Evolutionary conservation across 2,329 filamentous ascomycete genomes (phyloP).

Genomic region (Microdochium trichocladiopsis): DNA sequence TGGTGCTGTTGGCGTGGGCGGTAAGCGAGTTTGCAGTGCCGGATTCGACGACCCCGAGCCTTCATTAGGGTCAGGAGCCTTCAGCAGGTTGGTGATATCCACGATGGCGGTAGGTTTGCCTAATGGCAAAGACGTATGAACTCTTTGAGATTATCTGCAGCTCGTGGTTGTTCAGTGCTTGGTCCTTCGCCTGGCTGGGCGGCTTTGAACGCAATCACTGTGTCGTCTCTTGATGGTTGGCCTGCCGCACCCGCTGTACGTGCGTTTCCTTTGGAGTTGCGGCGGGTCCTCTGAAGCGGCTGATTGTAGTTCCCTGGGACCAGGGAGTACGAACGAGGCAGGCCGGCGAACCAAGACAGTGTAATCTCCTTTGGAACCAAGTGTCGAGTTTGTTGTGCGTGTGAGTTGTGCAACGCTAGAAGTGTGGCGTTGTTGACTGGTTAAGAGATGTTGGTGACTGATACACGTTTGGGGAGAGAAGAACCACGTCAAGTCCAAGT

Average conservation of each 20-base stretch:
- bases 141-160: background rate
- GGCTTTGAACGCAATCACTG: too few species aligned
- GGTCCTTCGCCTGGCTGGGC: background rate
- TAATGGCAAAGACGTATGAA: background rate
- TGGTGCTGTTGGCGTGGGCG: slow-evolving; percentile 25
- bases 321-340: too few species aligned
- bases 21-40: slow-evolving; percentile 27
- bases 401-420: too few species aligned
- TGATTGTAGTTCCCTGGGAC: too few species aligned
- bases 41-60: slow-evolving; percentile 40
- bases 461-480: slow-evolving; percentile 15
- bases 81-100: slow-evolving; percentile 91
- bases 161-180: background rate
- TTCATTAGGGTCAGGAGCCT: slow-evolving; percentile 68
- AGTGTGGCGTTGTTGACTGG: background rate
- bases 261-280: too few species aligned
- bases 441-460: background rate
- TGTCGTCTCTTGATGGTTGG: too few species aligned
- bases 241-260: too few species aligned
- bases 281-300: too few species aligned
- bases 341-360: too few species aligned
- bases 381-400: too few species aligned
- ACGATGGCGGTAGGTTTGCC: slow-evolving; percentile 57
- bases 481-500: slow-evolving; percentile 20
- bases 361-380: too few species aligned